Evolutionary conservation across 2,329 filamentous ascomycete species (phyloP), one percentile per base, ranked within the genome.

Genomic region (Beauveria caledonica): DNA sequence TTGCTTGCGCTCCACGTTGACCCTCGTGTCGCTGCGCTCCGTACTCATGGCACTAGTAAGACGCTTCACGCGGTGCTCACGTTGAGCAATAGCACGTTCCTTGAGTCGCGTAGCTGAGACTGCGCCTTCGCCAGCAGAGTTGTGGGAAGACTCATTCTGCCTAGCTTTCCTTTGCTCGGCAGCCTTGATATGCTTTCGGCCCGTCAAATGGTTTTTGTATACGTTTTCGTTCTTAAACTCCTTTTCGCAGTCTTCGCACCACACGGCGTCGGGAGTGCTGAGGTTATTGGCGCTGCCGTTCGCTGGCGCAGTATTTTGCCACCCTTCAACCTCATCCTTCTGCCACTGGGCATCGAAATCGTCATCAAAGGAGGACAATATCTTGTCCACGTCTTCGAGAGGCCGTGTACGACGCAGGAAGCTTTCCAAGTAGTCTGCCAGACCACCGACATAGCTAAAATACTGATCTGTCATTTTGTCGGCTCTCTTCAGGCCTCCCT

Each of bases 171-270:
- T 81, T 58, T 83, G 80, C 70, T 91, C 86, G 1, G 88, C 90
- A 0, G 89, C 90, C 68, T 91, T 90, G 72, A 93, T 84, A 72
- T 99, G 94, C 72, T 97, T 99, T 76, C 96, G 93, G 46, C 93
- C 93, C 0, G 79, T 88, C 63, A 99, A 76, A 72, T 99, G 94
- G 42, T 85, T 86, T 68, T 92, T 92, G 78, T 96, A 96, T 52
- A 97, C 91, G 63, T 96, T 96, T 65, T 94, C 86, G 68, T 97
- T 97, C 69, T 90, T 92, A 76, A 97, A 99, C 62, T 93, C 90
- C 75, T 92, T 97, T 70, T 94, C 88, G 71, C 94, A 99, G 64
- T 92, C 92, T 6, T 87, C 81, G 69, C 94, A 99, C 89, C 90
- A 97, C 17, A 92, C 82, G 0, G 88, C 90, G 57, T 91, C 87